Base-by-base conservation (phyloP, 129 eudicot species). In the Silybum marianum region DNA sequence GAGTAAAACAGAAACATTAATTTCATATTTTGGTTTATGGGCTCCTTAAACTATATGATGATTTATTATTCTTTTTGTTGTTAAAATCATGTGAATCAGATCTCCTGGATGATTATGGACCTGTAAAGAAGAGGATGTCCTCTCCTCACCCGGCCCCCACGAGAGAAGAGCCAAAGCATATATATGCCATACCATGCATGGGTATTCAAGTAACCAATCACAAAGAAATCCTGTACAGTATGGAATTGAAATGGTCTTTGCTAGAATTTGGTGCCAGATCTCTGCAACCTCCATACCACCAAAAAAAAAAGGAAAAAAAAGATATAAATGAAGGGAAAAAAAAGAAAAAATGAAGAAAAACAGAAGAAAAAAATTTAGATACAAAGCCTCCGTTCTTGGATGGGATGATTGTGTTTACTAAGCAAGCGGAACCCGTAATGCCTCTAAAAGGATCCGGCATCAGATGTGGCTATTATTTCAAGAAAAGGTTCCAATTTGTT, bases 51-150 rank as follows among this genome's bases (percentile, higher is more conserved):
- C 19, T 48, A 0, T 74, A 3, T 70, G 76, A 46, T 25, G 13
- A 11, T 44, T 16, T 9, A 26, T 26, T 26, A 26, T 26, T 26
- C 30, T 26, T 81, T 69, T 71, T 60, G 60, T 26, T 26, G 30
- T 71, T 40, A 70, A 75, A 78, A 39, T 38, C 65, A 77, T 78
- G 28, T 80, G 62, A 69, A 39, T 68, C 80, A 91, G 92, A 86
- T 81, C 44, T 81, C 76, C 73, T 78, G 79, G 84, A 69, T 73
- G 77, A 78, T 4, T 40, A 63, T 75, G 88, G 81, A 69, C 80
- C 23, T 70, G 34, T 85, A 40, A 84, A 74, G 82, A 91, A 88
- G 87, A 88, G 88, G 71, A 74, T 77, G 84, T 71, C 24, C 65
- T 88, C 63, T 73, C 81, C 65, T 42, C 88, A 34, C 77, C 88